Conservation (phyloP, 768 basidiomycete species). For the Lactifluus echinatus region DNA sequence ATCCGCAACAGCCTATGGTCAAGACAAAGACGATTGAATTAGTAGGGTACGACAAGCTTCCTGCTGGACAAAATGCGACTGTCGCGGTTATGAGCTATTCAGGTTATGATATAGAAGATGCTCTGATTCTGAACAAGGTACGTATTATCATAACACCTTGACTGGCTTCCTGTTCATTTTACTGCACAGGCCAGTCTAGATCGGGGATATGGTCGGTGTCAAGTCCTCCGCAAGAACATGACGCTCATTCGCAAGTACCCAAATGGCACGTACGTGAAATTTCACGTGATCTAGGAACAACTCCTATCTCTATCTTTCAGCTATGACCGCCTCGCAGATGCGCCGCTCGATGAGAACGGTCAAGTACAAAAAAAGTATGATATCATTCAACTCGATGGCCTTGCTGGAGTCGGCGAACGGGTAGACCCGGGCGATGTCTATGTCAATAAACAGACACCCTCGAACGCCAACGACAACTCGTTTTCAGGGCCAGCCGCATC, state of each 20-base stretch:
- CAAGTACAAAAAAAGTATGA: slow-evolving; percentile 76
- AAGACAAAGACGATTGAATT: slow-evolving; percentile 98
- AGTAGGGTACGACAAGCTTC: slow-evolving; percentile 91
- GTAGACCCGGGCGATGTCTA: slow-evolving; percentile 91
- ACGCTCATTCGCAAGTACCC: slow-evolving; percentile 94
- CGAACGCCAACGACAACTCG: slow-evolving; percentile 86
- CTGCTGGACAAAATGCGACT: slow-evolving; percentile 96
- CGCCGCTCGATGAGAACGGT: slow-evolving; percentile 78
- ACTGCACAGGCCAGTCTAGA: slow-evolving; percentile 76
- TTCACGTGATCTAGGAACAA: not conserved
- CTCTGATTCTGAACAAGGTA: slow-evolving; percentile 87
- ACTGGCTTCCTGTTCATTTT: not conserved
- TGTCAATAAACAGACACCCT: slow-evolving; percentile 94
- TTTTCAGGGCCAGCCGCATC: slow-evolving; percentile 78
- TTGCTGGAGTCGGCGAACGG: slow-evolving; percentile 90
- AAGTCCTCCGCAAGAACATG: slow-evolving; percentile 92
- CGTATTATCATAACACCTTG: not conserved
- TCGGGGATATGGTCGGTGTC: slow-evolving; percentile 95
- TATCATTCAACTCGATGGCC: slow-evolving; percentile 86
- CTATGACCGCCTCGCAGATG: slow-evolving; percentile 91
- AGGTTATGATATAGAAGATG: slow-evolving; percentile 99
- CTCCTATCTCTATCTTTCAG: slow-evolving; percentile 30
- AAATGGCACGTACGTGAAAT: slow-evolving; percentile 79
- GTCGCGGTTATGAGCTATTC: slow-evolving; percentile 99
- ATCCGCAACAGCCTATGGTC: slow-evolving; percentile 99